These are phyloP conservation scores for Penicillium turbatum DNA, from an alignment of 495 filamentous ascomycete species.

Conservation along the genomic window DNA sequence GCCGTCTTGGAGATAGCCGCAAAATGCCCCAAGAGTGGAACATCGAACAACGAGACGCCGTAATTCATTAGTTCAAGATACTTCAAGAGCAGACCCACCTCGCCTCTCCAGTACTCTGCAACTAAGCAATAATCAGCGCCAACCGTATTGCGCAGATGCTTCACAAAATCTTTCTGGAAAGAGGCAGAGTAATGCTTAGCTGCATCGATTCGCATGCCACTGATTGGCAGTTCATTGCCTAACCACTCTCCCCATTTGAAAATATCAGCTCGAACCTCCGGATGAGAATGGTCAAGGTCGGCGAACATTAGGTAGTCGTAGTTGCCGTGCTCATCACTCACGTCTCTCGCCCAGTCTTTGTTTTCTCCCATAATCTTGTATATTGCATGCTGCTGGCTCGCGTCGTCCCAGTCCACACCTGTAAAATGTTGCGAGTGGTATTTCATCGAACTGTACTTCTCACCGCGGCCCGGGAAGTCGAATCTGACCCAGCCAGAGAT, in stretches of 20 bases:
- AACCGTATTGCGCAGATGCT: constrained; percentile 45
- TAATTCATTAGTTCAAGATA: constrained; percentile 60
- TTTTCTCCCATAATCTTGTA: constrained; percentile 61
- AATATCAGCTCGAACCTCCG: constrained; percentile 61
- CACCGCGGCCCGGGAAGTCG: constrained; percentile 58
- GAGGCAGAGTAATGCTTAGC: constrained; percentile 65
- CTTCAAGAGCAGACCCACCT: constrained; percentile 48
- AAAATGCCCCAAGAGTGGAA: constrained; percentile 64
- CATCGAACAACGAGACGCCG: constrained; percentile 64
- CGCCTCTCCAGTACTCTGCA: constrained; percentile 69
- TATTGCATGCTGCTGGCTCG: constrained; percentile 54
- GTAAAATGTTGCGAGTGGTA: constrained; percentile 68
- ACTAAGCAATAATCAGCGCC: constrained; percentile 60
- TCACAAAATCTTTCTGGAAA: constrained; percentile 60
- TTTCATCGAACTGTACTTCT: constrained; percentile 55
- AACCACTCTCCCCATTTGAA: constrained; percentile 67
- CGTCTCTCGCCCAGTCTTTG: constrained; percentile 61
- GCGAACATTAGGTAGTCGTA: constrained; percentile 69
- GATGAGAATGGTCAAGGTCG: constrained; percentile 63
- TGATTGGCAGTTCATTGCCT: constrained; percentile 51
- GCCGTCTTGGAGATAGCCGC: constrained; percentile 46
- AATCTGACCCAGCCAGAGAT: constrained; percentile 67
- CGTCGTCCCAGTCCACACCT: constrained; percentile 62
- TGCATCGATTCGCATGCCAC: constrained; percentile 68
- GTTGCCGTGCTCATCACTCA: constrained; percentile 64